Conservation (phyloP, 306 rosid species). For the Abrus precatorius region DNA sequence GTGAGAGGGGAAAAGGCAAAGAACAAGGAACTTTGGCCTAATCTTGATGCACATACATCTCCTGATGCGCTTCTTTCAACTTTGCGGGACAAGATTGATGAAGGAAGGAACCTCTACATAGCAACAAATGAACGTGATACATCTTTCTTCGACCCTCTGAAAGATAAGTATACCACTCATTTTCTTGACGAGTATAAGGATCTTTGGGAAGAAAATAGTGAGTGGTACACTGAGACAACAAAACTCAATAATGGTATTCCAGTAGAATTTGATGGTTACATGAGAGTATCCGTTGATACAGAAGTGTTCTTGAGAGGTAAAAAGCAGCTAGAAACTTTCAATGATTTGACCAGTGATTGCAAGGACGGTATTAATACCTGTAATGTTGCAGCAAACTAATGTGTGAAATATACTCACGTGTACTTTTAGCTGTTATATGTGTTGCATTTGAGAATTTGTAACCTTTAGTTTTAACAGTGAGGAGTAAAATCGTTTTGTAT, state of each 20-base stretch:
- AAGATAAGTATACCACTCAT: conserved; percentile 88
- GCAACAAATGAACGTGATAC: conserved; percentile 85
- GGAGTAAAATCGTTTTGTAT: conserved; percentile 58
- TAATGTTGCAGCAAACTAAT: conserved; percentile 67
- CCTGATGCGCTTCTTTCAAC: conserved; percentile 81
- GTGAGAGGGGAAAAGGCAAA: conserved; percentile 95
- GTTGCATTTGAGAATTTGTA: conserved; percentile 70
- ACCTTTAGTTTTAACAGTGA: conserved; percentile 55
- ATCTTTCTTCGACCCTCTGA: conserved; percentile 84
- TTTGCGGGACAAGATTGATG: conserved; percentile 76
- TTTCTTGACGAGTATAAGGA: conserved; percentile 92
- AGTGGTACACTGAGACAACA: conserved; percentile 84
- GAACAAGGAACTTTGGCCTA: conserved; percentile 96
- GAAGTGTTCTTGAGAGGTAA: conserved; percentile 98
- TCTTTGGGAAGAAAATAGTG: conserved; percentile 86
- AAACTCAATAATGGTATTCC: conserved; percentile 75
- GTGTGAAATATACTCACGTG: conserved; percentile 50
- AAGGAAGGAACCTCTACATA: conserved; percentile 87
- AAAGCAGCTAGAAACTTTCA: conserved; percentile 94
- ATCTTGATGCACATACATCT: conserved; percentile 88
- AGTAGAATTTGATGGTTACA: conserved; percentile 95
- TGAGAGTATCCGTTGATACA: conserved; percentile 94
- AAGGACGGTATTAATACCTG: conserved; percentile 95
- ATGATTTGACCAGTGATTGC: conserved; percentile 93
- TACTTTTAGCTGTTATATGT: conserved; percentile 58